Conservation (phyloP, 495 filamentous ascomycete species). For the Penicillium canariense region DNA sequence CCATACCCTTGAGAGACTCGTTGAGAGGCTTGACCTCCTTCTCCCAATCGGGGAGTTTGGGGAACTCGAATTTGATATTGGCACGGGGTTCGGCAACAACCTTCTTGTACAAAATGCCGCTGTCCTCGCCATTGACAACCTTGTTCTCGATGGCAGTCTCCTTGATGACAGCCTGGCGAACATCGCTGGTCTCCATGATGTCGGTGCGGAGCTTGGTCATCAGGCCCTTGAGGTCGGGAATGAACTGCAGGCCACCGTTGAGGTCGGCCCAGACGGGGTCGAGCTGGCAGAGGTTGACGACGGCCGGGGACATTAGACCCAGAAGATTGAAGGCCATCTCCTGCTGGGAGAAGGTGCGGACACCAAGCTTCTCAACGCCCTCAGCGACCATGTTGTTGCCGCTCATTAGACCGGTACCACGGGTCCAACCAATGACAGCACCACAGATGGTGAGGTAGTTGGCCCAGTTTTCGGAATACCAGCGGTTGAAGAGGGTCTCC, state of each 20-base stretch:
- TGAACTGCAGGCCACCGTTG: slow-evolving; percentile 96
- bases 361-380: slow-evolving; percentile 92
- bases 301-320: slow-evolving; percentile 89
- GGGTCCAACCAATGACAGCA: slow-evolving; percentile 98
- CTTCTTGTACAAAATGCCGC: slow-evolving; percentile 90
- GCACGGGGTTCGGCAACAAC: slow-evolving; percentile 89
- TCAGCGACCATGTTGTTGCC: slow-evolving; percentile 98
- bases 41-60: slow-evolving; percentile 85
- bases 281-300: slow-evolving; percentile 92
- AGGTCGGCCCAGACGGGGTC: slow-evolving; percentile 97
- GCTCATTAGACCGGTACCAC: slow-evolving; percentile 96
- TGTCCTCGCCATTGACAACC: slow-evolving; percentile 90
- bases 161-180: slow-evolving; percentile 88
- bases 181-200: slow-evolving; percentile 90
- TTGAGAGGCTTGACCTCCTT: slow-evolving; percentile 85
- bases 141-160: slow-evolving; percentile 97
- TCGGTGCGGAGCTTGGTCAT: slow-evolving; percentile 89
- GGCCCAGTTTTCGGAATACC: slow-evolving; percentile 96
- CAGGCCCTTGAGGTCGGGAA: slow-evolving; percentile 91
- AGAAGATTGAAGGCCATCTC: slow-evolving; percentile 99
- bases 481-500: slow-evolving; percentile 97
- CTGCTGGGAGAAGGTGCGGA: slow-evolving; percentile 97
- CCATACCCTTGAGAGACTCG: slow-evolving; percentile 88
- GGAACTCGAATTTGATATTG: slow-evolving; percentile 97
- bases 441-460: slow-evolving; percentile 98